These are phyloP conservation scores for Porogramme epimiltina DNA, from an alignment of 1,284 basidiomycete species.

Conservation along the genomic window DNA sequence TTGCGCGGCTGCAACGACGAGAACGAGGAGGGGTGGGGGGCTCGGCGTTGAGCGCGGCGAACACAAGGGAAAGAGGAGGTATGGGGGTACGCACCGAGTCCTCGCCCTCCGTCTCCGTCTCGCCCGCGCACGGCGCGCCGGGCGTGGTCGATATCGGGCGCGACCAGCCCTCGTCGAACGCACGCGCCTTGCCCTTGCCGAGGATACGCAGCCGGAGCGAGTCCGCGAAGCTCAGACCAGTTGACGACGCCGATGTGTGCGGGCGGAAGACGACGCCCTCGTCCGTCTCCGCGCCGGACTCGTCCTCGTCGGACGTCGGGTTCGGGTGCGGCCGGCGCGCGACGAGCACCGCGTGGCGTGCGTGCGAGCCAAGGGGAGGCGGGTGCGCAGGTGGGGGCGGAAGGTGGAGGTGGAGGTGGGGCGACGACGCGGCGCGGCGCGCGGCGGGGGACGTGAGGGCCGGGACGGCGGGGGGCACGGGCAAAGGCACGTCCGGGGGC, in stretches of 20 bases:
- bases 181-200: conserved; percentile 34
- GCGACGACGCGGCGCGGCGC: conserved; percentile 18
- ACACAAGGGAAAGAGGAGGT: background rate
- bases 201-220: conserved; percentile 32
- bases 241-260: conserved; percentile 17
- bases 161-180: conserved; percentile 21
- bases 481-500: conserved; percentile 15
- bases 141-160: conserved; percentile 59
- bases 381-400: background rate
- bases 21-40: background rate
- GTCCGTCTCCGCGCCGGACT: conserved; percentile 29
- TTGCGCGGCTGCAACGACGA: conserved; percentile 43
- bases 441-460: background rate
- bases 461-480: too few species aligned
- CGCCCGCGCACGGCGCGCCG: conserved; percentile 63
- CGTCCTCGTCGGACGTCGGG: conserved; percentile 26
- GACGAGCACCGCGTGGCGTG: conserved; percentile 15
- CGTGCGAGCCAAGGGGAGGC: conserved; percentile 6
- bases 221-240: conserved; percentile 3
- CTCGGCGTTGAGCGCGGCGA: background rate
- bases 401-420: conserved; percentile 18
- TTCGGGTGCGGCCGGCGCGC: conserved; percentile 13
- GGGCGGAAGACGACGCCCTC: conserved; percentile 32
- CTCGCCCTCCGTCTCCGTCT: conserved; percentile 78
- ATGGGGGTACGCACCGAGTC: conserved; percentile 57